These are phyloP conservation scores for Collybia sp. DNA, from an alignment of 768 basidiomycete genomes.

Conservation along the genomic window DNA sequence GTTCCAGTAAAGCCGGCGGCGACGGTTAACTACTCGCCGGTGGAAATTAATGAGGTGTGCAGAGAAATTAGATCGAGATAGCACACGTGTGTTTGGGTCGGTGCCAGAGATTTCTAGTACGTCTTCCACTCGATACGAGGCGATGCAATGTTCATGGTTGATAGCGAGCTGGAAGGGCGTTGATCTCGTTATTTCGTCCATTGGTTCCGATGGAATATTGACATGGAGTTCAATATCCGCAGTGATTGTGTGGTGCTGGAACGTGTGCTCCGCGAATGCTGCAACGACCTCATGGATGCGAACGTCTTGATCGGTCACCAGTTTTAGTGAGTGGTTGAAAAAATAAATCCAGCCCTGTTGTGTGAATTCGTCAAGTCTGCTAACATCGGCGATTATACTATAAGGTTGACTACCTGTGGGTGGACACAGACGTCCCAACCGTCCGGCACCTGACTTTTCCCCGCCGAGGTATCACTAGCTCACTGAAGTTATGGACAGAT, in stretches of 20 bases:
- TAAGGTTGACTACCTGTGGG: constrained; percentile 18
- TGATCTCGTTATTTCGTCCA: constrained; percentile 10
- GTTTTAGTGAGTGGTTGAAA: constrained; percentile 28
- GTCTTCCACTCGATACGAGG: constrained; percentile 33
- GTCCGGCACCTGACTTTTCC: constrained; percentile 10
- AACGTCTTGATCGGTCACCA: constrained; percentile 48
- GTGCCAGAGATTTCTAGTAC: constrained; percentile 19
- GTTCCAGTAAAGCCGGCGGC: constrained; percentile 48
- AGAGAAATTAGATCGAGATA: constrained; percentile 1
- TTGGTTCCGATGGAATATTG: constrained; percentile 4
- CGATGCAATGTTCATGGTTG: constrained; percentile 44
- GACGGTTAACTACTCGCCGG: constrained; percentile 31
- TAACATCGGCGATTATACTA: no score
- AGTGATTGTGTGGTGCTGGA: no score
- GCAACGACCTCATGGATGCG: constrained; percentile 29
- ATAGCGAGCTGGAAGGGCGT: constrained; percentile 32
- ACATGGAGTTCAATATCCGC: no score
- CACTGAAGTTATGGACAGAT: constrained; percentile 3
- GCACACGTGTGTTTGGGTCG: constrained; percentile 20
- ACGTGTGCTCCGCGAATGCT: constrained; percentile 20
- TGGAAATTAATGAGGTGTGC: neutral
- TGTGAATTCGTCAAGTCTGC: no score
- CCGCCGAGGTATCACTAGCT: constrained; percentile 4
- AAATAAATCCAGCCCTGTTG: constrained; percentile 49
- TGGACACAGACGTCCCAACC: constrained; percentile 40